phyloP scores from a whole-genome alignment of 2,329 filamentous ascomycete genomes.

The Arachnomyces sp. region DNA sequence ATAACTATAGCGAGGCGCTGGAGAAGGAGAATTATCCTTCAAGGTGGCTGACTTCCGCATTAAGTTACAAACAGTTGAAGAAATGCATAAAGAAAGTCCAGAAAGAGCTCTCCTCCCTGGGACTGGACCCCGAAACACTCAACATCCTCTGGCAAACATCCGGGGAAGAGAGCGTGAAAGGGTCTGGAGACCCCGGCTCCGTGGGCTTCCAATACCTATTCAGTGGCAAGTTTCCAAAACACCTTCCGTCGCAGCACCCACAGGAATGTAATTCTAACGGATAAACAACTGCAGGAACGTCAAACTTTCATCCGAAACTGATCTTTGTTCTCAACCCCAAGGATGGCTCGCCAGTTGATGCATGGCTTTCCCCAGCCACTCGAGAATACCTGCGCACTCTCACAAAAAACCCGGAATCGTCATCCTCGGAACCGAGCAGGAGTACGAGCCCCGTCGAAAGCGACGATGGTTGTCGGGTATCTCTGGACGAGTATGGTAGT shows the following conservation, averaged over 20 bases:
- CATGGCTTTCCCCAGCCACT: slow-evolving; percentile 57
- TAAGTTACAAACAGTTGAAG: slow-evolving; percentile 77
- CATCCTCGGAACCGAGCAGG: background rate
- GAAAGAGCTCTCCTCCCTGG: slow-evolving; percentile 59
- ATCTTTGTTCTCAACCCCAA: slow-evolving; percentile 60
- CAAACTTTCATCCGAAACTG: slow-evolving; percentile 56
- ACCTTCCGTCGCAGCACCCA: too few species aligned
- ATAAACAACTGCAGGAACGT: slow-evolving; percentile 29
- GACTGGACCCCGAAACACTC: slow-evolving; percentile 63
- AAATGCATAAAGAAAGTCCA: slow-evolving; percentile 80
- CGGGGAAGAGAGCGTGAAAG: background rate
- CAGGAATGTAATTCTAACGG: slow-evolving; percentile 8
- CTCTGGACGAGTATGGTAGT: background rate
- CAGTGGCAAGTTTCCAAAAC: slow-evolving; percentile 7
- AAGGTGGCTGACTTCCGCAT: slow-evolving; percentile 63
- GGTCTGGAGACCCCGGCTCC: slow-evolving; percentile 1
- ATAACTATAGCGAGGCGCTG: slow-evolving; percentile 63
- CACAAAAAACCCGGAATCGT: slow-evolving; percentile 27
- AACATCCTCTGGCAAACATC: slow-evolving; percentile 48
- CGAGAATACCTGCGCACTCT: slow-evolving; percentile 55
- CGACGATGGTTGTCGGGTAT: background rate
- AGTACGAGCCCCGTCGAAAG: background rate
- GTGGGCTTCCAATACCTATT: slow-evolving; percentile 12
- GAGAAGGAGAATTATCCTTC: slow-evolving; percentile 65
- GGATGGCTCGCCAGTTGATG: slow-evolving; percentile 60